Percentiles rank a stretch among this genome's conserved stretches.
These are phyloP conservation scores for Oryza glaberrima DNA, from an alignment of 176 grass and related monocot species.

Conservation along the genomic window DNA sequence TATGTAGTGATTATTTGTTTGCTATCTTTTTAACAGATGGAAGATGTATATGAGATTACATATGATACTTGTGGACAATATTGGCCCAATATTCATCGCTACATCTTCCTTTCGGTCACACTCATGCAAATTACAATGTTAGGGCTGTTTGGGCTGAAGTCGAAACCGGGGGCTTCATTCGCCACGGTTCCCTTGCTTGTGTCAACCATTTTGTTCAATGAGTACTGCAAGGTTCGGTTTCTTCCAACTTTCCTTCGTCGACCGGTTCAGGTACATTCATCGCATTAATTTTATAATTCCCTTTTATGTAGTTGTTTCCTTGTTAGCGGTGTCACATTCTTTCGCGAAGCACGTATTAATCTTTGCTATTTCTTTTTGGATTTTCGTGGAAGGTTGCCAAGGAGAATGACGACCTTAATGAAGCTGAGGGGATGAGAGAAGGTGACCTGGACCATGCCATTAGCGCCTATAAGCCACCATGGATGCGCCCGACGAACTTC, in stretches of 20 bases:
- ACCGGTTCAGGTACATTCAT: slow-evolving; percentile 59
- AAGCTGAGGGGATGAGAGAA: slow-evolving; percentile 26
- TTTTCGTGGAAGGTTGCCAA: slow-evolving; percentile 51
- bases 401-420: slow-evolving; percentile 61
- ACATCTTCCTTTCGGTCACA: slow-evolving; percentile 62
- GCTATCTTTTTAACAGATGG: slow-evolving; percentile 58
- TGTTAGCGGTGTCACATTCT: background rate
- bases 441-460: slow-evolving; percentile 31
- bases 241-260: slow-evolving; percentile 62
- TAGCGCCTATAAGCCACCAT: slow-evolving; percentile 61
- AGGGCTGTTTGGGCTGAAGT: slow-evolving; percentile 84
- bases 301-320: background rate
- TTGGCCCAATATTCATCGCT: slow-evolving; percentile 78
- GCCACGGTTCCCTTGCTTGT: slow-evolving; percentile 66
- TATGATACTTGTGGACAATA: slow-evolving; percentile 87
- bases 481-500: slow-evolving; percentile 56
- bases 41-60: slow-evolving; percentile 86
- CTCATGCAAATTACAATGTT: slow-evolving; percentile 89
- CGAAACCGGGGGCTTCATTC: slow-evolving; percentile 78
- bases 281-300: background rate
- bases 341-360: background rate
- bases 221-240: slow-evolving; percentile 81
- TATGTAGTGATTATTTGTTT: slow-evolving; percentile 32
- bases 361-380: background rate
- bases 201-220: slow-evolving; percentile 71